Evolutionary conservation across 2,329 filamentous ascomycete genomes (phyloP).

Genomic region (Blastomyces percursus): DNA sequence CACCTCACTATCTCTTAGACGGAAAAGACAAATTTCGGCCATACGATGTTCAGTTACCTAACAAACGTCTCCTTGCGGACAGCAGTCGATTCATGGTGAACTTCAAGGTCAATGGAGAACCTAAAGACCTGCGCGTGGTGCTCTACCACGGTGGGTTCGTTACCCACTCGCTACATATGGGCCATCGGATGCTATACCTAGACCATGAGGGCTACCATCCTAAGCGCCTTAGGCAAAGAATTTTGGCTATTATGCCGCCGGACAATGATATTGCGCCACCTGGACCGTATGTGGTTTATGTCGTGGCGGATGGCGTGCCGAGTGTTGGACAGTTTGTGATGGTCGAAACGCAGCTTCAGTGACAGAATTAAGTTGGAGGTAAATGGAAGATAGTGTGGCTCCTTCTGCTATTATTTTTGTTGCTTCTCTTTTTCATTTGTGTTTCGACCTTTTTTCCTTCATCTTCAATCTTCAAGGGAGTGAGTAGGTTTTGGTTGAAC

Average conservation of each 20-base stretch:
- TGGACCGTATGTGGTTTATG: constrained; percentile 51
- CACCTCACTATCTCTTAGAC: constrained; percentile 49
- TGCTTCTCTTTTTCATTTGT: neutral
- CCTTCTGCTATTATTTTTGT: neutral
- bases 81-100: constrained; percentile 37
- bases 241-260: constrained; percentile 46
- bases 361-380: neutral
- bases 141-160: constrained; percentile 52
- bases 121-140: constrained; percentile 38
- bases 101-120: constrained; percentile 36
- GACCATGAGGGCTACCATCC: constrained; percentile 40
- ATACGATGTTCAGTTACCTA: constrained; percentile 37
- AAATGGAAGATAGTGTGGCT: neutral
- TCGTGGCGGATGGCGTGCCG: constrained; percentile 46
- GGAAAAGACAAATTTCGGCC: constrained; percentile 41
- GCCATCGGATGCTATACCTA: constrained; percentile 46
- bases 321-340: constrained; percentile 43
- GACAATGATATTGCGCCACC: constrained; percentile 46
- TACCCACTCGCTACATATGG: constrained; percentile 52
- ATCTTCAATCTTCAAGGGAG: neutral
- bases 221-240: constrained; percentile 30
- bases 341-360: constrained; percentile 9
- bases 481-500: neutral
- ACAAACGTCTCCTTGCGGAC: constrained; percentile 35
- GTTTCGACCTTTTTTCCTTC: neutral